Percentiles rank a stretch among this genome's conserved stretches.
phyloP scores from a whole-genome alignment of 305 asterid genomes.

The Nicotiana rustica region DNA sequence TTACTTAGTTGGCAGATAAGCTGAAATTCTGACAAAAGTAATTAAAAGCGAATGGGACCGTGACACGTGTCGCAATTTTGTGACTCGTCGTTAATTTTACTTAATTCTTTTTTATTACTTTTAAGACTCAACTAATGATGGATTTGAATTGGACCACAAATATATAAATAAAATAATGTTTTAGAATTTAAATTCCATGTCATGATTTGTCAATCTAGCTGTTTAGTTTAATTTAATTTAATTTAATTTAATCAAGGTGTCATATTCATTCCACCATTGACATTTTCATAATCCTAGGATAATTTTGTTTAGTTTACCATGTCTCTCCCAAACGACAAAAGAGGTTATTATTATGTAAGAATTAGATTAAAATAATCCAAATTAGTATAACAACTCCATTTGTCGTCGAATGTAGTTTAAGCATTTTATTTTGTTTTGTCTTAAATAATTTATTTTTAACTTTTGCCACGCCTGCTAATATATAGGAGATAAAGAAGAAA shows the following conservation, averaged over 20 bases:
- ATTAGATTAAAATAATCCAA: constrained; percentile 36
- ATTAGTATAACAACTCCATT: constrained; percentile 47
- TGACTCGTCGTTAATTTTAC: constrained; percentile 23
- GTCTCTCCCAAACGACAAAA: constrained; percentile 27
- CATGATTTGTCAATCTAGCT: not conserved
- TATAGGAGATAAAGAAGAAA: not conserved
- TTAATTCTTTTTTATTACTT: not conserved
- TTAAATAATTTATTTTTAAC: not conserved
- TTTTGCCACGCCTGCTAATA: not conserved
- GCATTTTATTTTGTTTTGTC: not conserved
- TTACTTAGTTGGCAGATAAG: constrained; percentile 38
- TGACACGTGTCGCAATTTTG: constrained; percentile 36
- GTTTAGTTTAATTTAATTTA: not conserved
- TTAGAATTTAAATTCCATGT: not conserved
- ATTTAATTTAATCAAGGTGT: not conserved
- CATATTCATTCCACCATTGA: constrained; percentile 41
- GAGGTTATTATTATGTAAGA: constrained; percentile 16
- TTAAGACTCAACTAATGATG: constrained; percentile 30
- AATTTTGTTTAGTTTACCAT: constrained; percentile 43
- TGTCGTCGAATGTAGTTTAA: constrained; percentile 8
- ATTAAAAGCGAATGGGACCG: constrained; percentile 16
- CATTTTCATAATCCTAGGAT: constrained; percentile 47
- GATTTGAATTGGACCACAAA: constrained; percentile 30
- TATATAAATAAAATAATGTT: constrained; percentile 11
- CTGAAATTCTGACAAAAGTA: constrained; percentile 19